Base-by-base conservation (phyloP, 208 protist genomes). In the Polymyxa betae region DNA sequence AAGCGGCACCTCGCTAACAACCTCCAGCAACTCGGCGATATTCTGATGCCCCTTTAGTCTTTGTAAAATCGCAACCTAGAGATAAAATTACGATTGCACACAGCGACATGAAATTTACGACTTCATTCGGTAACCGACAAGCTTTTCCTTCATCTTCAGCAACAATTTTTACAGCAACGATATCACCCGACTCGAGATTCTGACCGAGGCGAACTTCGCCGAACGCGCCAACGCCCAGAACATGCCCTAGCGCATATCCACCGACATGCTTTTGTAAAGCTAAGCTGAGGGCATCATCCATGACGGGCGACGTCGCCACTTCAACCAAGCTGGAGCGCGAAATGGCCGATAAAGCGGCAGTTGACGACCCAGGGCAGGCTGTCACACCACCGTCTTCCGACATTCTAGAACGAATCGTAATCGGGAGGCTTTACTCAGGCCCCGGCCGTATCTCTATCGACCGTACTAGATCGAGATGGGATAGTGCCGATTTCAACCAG, bases 141-240 rank as follows among this genome's bases (percentile, higher is more conserved):
- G 5, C 72, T 35, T 35, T 43, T 5, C 12, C 40, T 5, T 40
- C 35, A 5, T 35, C 16, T 40, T 43, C 35, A n/a, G n/a, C 16
- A n/a, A 82, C n/a, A n/a, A 82, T 82, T n/a, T 82, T 82, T 20
- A 82, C n/a, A 5, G 72, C 72, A 5, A 82, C 72, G 72, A 45
- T 45, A 43, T 82, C 72, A 12, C 72, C 72, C 5, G 72, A 38
- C 16, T 5, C n/a, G 16, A 45, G 72, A n/a, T 82, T 82, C 72
- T 43, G 72, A 5, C 72, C 72, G 16, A 82, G 72, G 5, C 72
- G 72, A 5, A 82, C 72, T 43, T 82, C 72, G 72, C 72, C 72
- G n/a, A 82, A 82, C n/a, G 72, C 5, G 5, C 72, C 72, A 82
- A 35, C n/a, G n/a, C 72, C 72, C 5, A 82, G 72, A 5, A 82